Conservation (phyloP, 129 eudicot species). For the Helichrysum umbraculigerum region DNA sequence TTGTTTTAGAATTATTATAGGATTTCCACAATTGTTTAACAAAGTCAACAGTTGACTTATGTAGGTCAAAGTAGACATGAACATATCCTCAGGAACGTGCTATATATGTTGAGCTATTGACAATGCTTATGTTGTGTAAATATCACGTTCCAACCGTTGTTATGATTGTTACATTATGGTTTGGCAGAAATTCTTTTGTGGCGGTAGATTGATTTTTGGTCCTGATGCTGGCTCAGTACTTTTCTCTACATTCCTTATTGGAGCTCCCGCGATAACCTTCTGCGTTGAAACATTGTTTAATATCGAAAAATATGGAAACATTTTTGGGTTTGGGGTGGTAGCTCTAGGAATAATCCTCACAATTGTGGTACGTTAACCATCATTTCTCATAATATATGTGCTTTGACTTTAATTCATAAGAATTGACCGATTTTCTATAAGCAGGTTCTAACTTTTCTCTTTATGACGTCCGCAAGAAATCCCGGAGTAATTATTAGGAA, state of each 20-base stretch:
- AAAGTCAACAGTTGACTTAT: conserved; percentile 18
- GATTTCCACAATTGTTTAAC: not conserved
- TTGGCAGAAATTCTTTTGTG: conserved; percentile 72
- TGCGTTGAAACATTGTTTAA: conserved; percentile 47
- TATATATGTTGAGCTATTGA: conserved; percentile 11
- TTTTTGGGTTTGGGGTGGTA: conserved; percentile 36
- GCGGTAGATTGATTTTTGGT: conserved; percentile 93
- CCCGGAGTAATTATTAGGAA: conserved; percentile 80
- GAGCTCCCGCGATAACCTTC: conserved; percentile 66
- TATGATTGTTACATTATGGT: not conserved
- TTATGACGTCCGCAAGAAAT: conserved; percentile 65
- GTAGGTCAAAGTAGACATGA: conserved; percentile 15
- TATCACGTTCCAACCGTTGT: not conserved
- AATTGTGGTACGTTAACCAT: conserved; percentile 53
- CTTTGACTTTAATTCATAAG: not conserved
- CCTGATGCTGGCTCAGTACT: conserved; percentile 65
- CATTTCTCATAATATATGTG: not conserved
- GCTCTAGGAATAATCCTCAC: conserved; percentile 53
- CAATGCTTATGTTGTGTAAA: not conserved
- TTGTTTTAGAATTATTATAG: not conserved
- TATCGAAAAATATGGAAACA: conserved; percentile 25
- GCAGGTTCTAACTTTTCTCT: conserved; percentile 72
- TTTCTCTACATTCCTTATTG: conserved; percentile 61
- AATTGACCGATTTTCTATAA: conserved; percentile 17
- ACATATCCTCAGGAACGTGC: conserved; percentile 19